Percentiles rank a stretch among this genome's conserved stretches.
phyloP scores from a whole-genome alignment of 2,329 filamentous ascomycete genomes.

The Colletotrichum costaricense region DNA sequence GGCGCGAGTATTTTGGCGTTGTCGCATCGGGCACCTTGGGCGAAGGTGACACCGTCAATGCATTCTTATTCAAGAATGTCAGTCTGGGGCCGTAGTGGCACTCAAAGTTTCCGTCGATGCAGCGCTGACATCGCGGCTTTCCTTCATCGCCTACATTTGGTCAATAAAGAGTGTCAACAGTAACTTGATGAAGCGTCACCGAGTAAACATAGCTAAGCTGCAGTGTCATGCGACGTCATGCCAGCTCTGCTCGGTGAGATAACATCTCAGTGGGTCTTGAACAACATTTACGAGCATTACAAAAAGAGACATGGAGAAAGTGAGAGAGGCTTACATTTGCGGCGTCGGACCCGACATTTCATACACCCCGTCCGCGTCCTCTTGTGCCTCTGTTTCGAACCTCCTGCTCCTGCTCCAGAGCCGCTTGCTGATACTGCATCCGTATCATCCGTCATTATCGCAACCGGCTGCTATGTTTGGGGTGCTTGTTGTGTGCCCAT shows the following conservation, averaged over 20 bases:
- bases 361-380: conserved; percentile 58
- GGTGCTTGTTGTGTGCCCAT: conserved; percentile 11
- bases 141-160: conserved; percentile 59
- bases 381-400: conserved; percentile 34
- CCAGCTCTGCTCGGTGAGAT: not conserved
- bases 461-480: not conserved
- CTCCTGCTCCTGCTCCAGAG: not conserved
- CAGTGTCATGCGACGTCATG: not conserved
- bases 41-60: conserved; percentile 48
- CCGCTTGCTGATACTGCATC: conserved; percentile 21
- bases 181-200: not conserved
- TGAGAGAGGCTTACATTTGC: conserved; percentile 54
- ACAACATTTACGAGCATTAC: not conserved
- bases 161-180: not conserved
- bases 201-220: not conserved
- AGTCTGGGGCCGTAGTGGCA: conserved; percentile 61
- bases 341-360: conserved; percentile 58
- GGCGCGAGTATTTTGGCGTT: conserved; percentile 26
- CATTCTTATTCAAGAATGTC: conserved; percentile 61
- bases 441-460: conserved; percentile 28
- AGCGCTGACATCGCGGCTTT: conserved; percentile 61
- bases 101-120: conserved; percentile 55
- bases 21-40: conserved; percentile 2
- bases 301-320: not conserved
- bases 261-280: not conserved